Conservation (phyloP, 306 rosid genomes). For the Citrullus colocynthis region DNA sequence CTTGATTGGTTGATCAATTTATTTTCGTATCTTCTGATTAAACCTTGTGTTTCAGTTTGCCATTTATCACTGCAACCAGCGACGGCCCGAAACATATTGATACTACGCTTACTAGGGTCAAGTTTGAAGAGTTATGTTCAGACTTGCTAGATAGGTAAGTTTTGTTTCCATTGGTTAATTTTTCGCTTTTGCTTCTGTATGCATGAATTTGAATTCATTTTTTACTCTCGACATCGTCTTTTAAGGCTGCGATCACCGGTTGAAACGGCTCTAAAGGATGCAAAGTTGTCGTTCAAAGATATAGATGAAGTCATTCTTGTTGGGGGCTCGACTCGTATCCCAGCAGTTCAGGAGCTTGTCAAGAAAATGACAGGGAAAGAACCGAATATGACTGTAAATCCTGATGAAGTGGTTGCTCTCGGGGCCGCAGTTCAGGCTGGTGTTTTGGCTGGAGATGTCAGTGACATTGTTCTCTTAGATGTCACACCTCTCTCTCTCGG, state of each 20-base stretch:
- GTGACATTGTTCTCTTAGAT: conserved; percentile 51
- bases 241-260: conserved; percentile 62
- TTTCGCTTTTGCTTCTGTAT: background rate
- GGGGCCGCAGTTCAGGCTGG: conserved; percentile 94
- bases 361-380: conserved; percentile 65
- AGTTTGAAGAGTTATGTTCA: conserved; percentile 82
- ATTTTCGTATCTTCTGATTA: background rate
- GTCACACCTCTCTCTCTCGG: background rate
- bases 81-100: conserved; percentile 95
- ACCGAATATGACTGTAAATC: conserved; percentile 80
- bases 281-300: conserved; percentile 66
- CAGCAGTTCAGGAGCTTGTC: conserved; percentile 68
- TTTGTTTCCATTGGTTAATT: background rate
- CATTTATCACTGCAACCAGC: conserved; percentile 82
- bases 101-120: conserved; percentile 72
- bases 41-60: conserved; percentile 31
- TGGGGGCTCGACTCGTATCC: conserved; percentile 76
- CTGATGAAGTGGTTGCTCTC: conserved; percentile 88
- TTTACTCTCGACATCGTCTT: background rate
- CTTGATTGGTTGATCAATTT: background rate
- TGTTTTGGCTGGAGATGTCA: conserved; percentile 69
- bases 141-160: conserved; percentile 70
- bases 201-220: background rate
- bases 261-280: conserved; percentile 80
- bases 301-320: conserved; percentile 77